Evolutionary conservation across 2,329 filamentous ascomycete genomes (phyloP).

Genomic region (Neopestalotiopsis clavispora): DNA sequence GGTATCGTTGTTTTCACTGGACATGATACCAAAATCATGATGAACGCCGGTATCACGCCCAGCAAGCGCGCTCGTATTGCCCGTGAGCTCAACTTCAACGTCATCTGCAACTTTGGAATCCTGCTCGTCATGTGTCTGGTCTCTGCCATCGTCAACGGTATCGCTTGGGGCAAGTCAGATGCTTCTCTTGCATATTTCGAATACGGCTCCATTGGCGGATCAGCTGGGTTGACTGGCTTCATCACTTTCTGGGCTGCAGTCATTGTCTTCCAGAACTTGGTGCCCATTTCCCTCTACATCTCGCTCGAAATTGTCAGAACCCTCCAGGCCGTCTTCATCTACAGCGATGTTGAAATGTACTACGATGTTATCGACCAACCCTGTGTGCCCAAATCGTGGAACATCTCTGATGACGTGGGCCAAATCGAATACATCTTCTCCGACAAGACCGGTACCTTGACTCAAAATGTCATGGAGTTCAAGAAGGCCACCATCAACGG

Average conservation of each 20-base stretch:
- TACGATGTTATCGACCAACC: conserved; percentile 93
- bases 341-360: conserved; percentile 95
- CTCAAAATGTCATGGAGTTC: conserved; percentile 97
- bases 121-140: conserved; percentile 89
- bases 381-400: conserved; percentile 97
- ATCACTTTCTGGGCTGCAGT: conserved; percentile 96
- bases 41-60: conserved; percentile 94
- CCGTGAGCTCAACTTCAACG: conserved; percentile 94
- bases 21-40: conserved; percentile 98
- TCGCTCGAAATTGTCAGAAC: conserved; percentile 95
- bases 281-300: conserved; percentile 97
- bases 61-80: conserved; percentile 92
- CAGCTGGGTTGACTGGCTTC: conserved; percentile 80
- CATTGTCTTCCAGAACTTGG: conserved; percentile 97
- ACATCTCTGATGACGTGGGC: conserved; percentile 96
- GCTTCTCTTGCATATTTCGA: conserved; percentile 85
- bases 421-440: conserved; percentile 99
- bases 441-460: conserved; percentile 89
- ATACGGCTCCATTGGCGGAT: conserved; percentile 79
- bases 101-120: conserved; percentile 94
- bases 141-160: conserved; percentile 82
- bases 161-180: conserved; percentile 76
- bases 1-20: conserved; percentile 94
- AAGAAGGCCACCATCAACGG: conserved; percentile 98
- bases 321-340: conserved; percentile 94